Conservation (phyloP, 352 stramenopile genomes). For the Phytophthora niederhauseri region DNA sequence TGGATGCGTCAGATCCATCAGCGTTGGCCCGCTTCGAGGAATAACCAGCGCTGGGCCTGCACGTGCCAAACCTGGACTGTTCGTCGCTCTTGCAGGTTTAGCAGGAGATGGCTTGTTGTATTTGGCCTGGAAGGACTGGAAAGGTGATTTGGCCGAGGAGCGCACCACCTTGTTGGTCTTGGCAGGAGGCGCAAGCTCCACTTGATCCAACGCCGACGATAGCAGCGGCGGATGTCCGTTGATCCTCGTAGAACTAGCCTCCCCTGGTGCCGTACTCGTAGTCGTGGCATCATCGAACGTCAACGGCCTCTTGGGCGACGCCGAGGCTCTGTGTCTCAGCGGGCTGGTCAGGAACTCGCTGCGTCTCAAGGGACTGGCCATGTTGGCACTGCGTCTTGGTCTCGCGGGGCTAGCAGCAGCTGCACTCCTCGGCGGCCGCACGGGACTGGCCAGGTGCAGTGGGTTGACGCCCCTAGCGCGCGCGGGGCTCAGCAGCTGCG, state of each 20-base stretch:
- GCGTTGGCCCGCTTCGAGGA: constrained; percentile 35
- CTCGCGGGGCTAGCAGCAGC: constrained; percentile 34
- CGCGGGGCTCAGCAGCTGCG: constrained; percentile 33
- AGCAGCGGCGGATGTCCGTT: constrained; percentile 34
- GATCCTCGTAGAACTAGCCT: constrained; percentile 9
- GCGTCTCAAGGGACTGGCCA: constrained; percentile 40
- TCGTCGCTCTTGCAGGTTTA: constrained; percentile 14
- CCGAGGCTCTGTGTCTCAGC: constrained; percentile 32
- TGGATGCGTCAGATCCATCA: constrained; percentile 39
- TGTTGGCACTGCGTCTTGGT: constrained; percentile 22
- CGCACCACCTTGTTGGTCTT: constrained; percentile 26
- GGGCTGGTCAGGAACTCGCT: constrained; percentile 47
- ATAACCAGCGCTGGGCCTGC: neutral
- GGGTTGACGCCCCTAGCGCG: constrained; percentile 18
- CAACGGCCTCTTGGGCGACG: constrained; percentile 45
- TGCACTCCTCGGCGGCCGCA: constrained; percentile 25
- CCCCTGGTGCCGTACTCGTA: neutral
- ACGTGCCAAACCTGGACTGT: constrained; percentile 15
- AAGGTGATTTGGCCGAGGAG: constrained; percentile 70
- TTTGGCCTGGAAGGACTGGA: constrained; percentile 85
- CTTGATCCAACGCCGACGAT: constrained; percentile 48
- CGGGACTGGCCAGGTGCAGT: constrained; percentile 40
- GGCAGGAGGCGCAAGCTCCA: constrained; percentile 40
- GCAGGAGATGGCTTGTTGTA: constrained; percentile 37
- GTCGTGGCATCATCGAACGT: constrained; percentile 33